Evolutionary conservation across 768 basidiomycete genomes (phyloP), one percentile per base, ranked within the genome.

Genomic region (Trametes elegans): DNA sequence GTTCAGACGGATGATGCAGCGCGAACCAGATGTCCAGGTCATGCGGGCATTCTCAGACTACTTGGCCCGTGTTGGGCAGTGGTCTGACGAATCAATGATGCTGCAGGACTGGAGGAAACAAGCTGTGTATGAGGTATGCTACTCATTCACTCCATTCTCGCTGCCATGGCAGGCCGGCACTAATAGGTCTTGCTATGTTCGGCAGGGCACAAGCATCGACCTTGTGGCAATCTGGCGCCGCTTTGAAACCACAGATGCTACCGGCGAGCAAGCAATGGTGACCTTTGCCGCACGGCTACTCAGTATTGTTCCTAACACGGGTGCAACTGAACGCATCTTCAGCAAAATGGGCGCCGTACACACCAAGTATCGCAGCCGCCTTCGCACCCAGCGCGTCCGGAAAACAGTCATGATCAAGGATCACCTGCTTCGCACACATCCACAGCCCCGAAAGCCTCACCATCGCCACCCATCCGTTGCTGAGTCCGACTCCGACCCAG

Each of bases 1-100:
- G 11, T 66, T 49, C 50, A 9, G 18, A 21, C 35, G 42, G 0
- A 14, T 58, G 13, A 61, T 63, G 47, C 23, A 36, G 16, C 40
- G 32, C 14, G 28, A 49, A 4, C 27, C 46, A 4, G 38, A 55
- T 26, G 1, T 6, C 8, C 39, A 21, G 32, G 23, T 55, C 1
- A 19, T 16, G 3, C 3, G 4, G 3, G 54, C 54, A 13, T 55
- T 55, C 21, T 9, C 13, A 7, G 38, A 43, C 3, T 55, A 55
- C 38, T 21, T 49, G 3, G 3, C 2, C n/a, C 10, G 40, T 9
- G 29, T 41, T 18, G 50, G 50, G 4, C 28, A 23, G 18, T 51
- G 39, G 40, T 51, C 32, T 3, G 13, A 23, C 31, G 31, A 34
- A 16, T 21, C 40, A 19, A 24, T 51, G 40, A 7, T 5, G 3